Evolutionary conservation across 2,329 filamentous ascomycete genomes (phyloP), one percentile per base, ranked within the genome.

Genomic region (Mariannaea elegans): DNA sequence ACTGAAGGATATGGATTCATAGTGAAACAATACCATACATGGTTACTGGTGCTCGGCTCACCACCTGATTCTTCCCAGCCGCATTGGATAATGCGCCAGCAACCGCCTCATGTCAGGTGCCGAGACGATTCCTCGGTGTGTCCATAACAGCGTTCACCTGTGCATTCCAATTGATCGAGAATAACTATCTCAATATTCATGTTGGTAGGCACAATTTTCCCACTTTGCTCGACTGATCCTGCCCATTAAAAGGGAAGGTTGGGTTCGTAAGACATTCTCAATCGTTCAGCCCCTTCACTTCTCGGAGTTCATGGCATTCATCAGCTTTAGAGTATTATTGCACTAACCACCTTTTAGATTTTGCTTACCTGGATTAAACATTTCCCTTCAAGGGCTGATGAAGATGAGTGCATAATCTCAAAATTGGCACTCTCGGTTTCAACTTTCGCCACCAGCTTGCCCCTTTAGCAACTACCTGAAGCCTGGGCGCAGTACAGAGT

Each of bases 21-120:
- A 12, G 31, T 65, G 64, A 70, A 58, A 70, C 64, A 69, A n/a
- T 7, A n/a, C 18, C 36, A 7, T 42, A 45, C 44, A 14, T 42
- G n/a, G 21, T 34, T 24, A 6, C 10, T 24, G 31, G 38, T 27
- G 3, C 13, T 23, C 16, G 19, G 29, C 18, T 21, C 39, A 8
- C 21, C 31, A 36, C n/a, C 9, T 44, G 23, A 46, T 29, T 7
- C 19, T 24, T 18, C 19, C 59, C 68, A 69, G 65, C 68, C 68
- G 55, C 64, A 49, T 48, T 23, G 21, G 59, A 38, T 27, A 60
- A 70, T 70, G 63, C 58, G 55, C 52, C 38, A 27, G 44, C 31
- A 21, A 46, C 46, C 65, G 58, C 52, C 38, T 31, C 23, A 9
- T 18, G 47, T 62, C 56, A 61, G 34, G 50, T 48, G 59, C 31